These are phyloP conservation scores for Ogataea paraovalis DNA, from an alignment of 805 yeast species.

Conservation along the genomic window DNA sequence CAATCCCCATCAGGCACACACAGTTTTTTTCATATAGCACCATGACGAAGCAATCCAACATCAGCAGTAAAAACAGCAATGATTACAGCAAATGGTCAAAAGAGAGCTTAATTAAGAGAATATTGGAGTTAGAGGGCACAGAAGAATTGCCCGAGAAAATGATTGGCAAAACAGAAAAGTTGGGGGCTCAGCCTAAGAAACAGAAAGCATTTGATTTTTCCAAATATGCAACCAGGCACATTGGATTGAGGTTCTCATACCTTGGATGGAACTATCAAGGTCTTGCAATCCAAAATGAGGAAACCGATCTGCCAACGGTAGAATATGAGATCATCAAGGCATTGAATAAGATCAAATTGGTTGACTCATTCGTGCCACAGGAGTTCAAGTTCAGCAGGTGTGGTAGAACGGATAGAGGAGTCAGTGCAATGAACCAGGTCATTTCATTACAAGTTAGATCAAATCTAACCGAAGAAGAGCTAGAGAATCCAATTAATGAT, in stretches of 20 bases:
- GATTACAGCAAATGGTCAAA: conserved; percentile 62
- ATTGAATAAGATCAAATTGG: conserved; percentile 58
- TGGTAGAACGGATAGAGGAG: conserved; percentile 96
- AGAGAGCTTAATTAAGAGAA: conserved; percentile 57
- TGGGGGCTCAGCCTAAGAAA: conserved; percentile 18
- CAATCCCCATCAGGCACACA: neutral
- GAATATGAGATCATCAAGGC: conserved; percentile 76
- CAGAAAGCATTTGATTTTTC: conserved; percentile 59
- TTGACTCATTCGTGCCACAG: conserved; percentile 54
- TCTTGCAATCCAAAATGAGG: conserved; percentile 72
- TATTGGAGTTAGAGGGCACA: conserved; percentile 50
- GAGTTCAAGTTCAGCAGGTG: conserved; percentile 80
- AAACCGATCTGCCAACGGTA: conserved; percentile 79
- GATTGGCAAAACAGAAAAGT: neutral
- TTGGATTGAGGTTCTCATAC: conserved; percentile 83
- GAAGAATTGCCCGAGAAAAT: neutral
- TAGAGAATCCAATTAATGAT: conserved; percentile 54
- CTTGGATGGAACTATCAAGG: conserved; percentile 96
- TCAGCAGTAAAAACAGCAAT: neutral
- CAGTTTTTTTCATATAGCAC: neutral
- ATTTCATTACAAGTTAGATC: conserved; percentile 78
- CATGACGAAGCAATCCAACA: neutral
- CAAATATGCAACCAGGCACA: conserved; percentile 56
- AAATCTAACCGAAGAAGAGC: conserved; percentile 57
- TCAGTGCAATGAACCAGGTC: conserved; percentile 94